Evolutionary conservation across 495 filamentous ascomycete species (phyloP), one percentile per base, ranked within the genome.

Genomic region (Hyaloscypha variabilis): DNA sequence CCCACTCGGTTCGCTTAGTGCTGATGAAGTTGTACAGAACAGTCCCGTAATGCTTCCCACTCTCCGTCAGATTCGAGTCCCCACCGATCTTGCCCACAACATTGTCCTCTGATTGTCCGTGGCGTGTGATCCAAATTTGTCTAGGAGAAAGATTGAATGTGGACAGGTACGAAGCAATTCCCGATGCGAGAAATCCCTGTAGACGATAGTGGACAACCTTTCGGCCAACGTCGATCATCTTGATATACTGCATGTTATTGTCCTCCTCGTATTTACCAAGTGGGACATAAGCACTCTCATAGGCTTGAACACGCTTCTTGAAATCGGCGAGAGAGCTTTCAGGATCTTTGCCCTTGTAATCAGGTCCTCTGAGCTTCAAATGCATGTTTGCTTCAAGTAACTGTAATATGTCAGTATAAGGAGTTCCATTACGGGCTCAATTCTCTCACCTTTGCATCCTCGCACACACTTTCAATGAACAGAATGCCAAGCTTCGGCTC

Each of bases 151-250:
- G 83, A 67, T 98, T 97, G 82, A 99, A 99, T 63, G 96, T 97
- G 8, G 94, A 87, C 2, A 98, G 82, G 70, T 97, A 99, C 67
- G 94, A 95, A 21, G 92, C 91, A 50, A 94, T 92, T 62, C 96
- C 92, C 28, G 90, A 90, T 52, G 91, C 91, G 26, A 99, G 83
- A 76, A 99, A 99, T 2, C 95, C 95, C 64, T 88, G 87, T 64
- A 97, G 89, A 68, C 94, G 92, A 70, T 94, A 91, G 21, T 93
- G 88, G 28, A 97, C 88, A 30, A 99, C 82, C 76, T 99, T 98
- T 46, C 94, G 88, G 42, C 95, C 95, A 24, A 99, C 95, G 74
- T 99, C 95, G 55, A 97, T 96, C 92, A 99, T 97, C 83, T 93
- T 76, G 36, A 99, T 92, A 73, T 93, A 99, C 55, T 93, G 90